phyloP scores from a whole-genome alignment of 345 rosid species.

The Excoecaria cochinchinensis region DNA sequence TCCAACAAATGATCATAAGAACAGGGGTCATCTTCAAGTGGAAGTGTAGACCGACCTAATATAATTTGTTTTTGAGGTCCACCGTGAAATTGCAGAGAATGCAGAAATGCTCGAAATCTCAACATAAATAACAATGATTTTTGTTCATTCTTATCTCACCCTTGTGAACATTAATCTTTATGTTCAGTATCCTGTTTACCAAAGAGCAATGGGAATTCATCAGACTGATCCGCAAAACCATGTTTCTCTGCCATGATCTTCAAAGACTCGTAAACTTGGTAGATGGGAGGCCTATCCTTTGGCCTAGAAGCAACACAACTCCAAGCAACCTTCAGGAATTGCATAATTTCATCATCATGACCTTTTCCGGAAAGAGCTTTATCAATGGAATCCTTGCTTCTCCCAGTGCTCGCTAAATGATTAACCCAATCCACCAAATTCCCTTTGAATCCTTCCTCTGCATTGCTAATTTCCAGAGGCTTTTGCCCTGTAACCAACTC shows the following conservation, averaged over 20 bases:
- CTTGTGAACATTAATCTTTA: conserved; percentile 16
- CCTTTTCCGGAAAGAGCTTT: conserved; percentile 49
- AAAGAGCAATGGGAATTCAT: conserved; percentile 72
- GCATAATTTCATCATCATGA: conserved; percentile 59
- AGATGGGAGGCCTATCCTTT: conserved; percentile 74
- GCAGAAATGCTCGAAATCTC: neutral
- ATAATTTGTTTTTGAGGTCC: no score
- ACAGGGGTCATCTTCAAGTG: conserved; percentile 19
- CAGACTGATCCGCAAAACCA: conserved; percentile 53
- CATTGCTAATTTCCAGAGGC: conserved; percentile 40
- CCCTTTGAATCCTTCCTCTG: conserved; percentile 57
- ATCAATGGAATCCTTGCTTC: conserved; percentile 51
- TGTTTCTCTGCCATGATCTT: conserved; percentile 48
- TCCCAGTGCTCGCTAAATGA: conserved; percentile 46
- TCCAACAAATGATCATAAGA: conserved; percentile 26
- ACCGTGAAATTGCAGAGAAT: neutral
- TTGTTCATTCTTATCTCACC: neutral
- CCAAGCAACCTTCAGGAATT: conserved; percentile 60
- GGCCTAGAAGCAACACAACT: conserved; percentile 63
- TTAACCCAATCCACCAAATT: conserved; percentile 81
- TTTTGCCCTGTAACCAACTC: conserved; percentile 72
- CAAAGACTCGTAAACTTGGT: conserved; percentile 63
- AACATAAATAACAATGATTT: conserved; percentile 21
- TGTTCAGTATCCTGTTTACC: conserved; percentile 41
- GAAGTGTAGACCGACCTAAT: neutral